Conservation (phyloP, 2,329 filamentous ascomycete species). For the Diaporthe sp. region DNA sequence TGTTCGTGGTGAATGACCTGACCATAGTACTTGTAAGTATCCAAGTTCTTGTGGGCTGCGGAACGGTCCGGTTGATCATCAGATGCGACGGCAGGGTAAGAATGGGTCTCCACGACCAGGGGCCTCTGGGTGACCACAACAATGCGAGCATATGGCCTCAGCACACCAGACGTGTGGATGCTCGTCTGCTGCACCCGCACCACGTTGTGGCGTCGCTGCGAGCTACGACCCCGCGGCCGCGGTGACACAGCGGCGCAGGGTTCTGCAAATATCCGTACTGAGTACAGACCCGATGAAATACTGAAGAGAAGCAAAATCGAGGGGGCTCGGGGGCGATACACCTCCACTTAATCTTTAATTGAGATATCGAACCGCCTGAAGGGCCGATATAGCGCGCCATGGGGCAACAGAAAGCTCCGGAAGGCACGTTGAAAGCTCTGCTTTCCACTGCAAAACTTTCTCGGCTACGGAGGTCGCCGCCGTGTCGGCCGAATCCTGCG, state of each 20-base stretch:
- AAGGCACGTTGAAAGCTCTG: neutral
- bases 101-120: neutral
- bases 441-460: neutral
- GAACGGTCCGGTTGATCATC: conserved; percentile 20
- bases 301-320: neutral
- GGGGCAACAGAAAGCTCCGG: neutral
- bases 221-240: neutral
- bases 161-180: neutral
- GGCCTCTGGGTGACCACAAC: neutral
- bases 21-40: neutral
- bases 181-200: neutral
- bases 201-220: neutral
- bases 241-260: neutral
- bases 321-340: neutral
- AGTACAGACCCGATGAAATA: neutral
- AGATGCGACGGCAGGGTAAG: neutral
- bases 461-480: conserved; percentile 20
- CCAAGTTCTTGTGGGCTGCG: conserved; percentile 1
- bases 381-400: neutral
- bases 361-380: neutral
- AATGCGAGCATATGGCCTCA: neutral
- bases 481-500: conserved; percentile 8
- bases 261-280: neutral
- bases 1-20: neutral
- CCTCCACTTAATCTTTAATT: neutral